Percentiles rank a stretch among this genome's conserved stretches.
These are phyloP conservation scores for Syzygium oleosum DNA, from an alignment of 345 rosid genomes.

Conservation along the genomic window DNA sequence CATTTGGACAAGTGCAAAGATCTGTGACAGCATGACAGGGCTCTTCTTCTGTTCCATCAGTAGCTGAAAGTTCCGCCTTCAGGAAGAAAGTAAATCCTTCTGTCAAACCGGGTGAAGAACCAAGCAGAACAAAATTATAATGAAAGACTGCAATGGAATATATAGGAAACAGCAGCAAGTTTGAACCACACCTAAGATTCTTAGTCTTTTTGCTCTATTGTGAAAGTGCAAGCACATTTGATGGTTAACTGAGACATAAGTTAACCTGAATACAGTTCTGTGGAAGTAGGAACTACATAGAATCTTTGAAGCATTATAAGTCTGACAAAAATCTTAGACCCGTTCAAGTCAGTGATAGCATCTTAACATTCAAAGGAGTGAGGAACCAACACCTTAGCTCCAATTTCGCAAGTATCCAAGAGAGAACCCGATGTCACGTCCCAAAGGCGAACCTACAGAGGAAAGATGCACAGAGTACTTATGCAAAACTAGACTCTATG, in stretches of 20 bases:
- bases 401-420: slow-evolving; percentile 75
- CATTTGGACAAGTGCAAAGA: slow-evolving; percentile 44
- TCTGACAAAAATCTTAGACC: not conserved
- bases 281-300: not conserved
- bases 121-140: not conserved
- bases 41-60: slow-evolving; percentile 31
- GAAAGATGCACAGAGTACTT: not conserved
- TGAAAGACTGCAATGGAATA: not conserved
- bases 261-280: not conserved
- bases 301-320: not conserved
- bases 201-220: not conserved
- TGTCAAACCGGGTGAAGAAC: not conserved
- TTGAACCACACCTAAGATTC: not conserved
- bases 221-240: not conserved
- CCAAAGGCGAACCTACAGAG: slow-evolving; percentile 82
- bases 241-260: not conserved
- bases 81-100: slow-evolving; percentile 17
- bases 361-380: not conserved
- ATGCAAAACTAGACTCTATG: slow-evolving; percentile 1
- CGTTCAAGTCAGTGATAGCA: not conserved
- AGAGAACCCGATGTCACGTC: slow-evolving; percentile 73
- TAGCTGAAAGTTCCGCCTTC: slow-evolving; percentile 47
- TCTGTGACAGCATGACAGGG: slow-evolving; percentile 44
- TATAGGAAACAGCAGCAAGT: not conserved
- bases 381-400: slow-evolving; percentile 39